These are phyloP conservation scores for Plantago major DNA, from an alignment of 257 asterid species.

Conservation along the genomic window DNA sequence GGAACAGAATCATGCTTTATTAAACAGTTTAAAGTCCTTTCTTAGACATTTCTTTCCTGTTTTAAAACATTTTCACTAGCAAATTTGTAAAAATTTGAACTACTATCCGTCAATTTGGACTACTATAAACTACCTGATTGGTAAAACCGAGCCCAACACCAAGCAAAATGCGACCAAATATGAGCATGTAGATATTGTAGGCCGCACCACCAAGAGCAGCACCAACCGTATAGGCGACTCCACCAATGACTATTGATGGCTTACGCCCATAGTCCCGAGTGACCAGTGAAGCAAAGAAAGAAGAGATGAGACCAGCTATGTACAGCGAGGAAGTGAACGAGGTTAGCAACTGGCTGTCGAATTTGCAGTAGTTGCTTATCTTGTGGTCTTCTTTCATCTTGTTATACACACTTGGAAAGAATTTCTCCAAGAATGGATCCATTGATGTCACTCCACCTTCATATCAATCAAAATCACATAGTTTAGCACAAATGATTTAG, in stretches of 20 bases:
- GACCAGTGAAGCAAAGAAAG: constrained; percentile 42
- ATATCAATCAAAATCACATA: neutral
- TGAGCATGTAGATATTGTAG: constrained; percentile 37
- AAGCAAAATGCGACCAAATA: constrained; percentile 43
- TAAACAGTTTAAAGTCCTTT: neutral
- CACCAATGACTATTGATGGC: constrained; percentile 42
- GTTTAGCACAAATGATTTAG: neutral
- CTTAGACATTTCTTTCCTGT: neutral
- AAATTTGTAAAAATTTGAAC: no score
- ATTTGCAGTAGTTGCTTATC: constrained; percentile 45
- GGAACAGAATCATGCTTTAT: neutral
- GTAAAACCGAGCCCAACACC: constrained; percentile 59
- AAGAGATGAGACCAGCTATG: constrained; percentile 47
- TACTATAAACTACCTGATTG: constrained; percentile 69
- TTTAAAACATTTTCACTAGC: neutral
- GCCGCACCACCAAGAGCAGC: constrained; percentile 49
- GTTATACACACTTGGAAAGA: constrained; percentile 37
- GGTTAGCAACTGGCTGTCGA: constrained; percentile 44
- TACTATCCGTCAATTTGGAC: no score
- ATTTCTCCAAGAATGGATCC: constrained; percentile 44
- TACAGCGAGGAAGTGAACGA: constrained; percentile 50
- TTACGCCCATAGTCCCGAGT: constrained; percentile 47
- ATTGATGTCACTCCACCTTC: constrained; percentile 57
- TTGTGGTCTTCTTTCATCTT: constrained; percentile 28
- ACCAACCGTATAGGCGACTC: constrained; percentile 37